These are phyloP conservation scores for Penicillium concentricum DNA, from an alignment of 2,329 filamentous ascomycete genomes.

Conservation along the genomic window DNA sequence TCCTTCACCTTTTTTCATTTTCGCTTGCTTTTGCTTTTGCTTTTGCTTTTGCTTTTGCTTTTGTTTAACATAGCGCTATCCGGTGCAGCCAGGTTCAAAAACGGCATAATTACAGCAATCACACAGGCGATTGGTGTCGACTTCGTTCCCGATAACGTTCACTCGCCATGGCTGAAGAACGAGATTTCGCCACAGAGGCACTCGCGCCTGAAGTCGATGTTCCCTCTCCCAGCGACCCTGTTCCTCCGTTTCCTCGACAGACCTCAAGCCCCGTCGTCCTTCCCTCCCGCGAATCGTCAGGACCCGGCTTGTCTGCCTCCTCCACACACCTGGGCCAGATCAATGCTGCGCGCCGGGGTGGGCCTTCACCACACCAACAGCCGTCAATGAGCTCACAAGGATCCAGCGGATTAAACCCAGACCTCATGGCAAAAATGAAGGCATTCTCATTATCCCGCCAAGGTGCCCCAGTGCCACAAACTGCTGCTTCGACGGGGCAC, in stretches of 20 bases:
- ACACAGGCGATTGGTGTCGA: slow-evolving; percentile 22
- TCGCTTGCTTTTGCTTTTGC: not conserved
- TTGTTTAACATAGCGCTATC: not conserved
- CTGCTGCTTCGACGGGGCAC: slow-evolving; percentile 34
- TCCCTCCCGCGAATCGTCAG: slow-evolving; percentile 22
- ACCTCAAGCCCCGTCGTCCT: slow-evolving; percentile 30
- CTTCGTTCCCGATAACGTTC: not conserved
- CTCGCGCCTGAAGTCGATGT: slow-evolving; percentile 26
- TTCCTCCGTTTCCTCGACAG: slow-evolving; percentile 12
- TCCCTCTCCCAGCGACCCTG: slow-evolving; percentile 48
- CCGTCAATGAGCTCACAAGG: slow-evolving; percentile 39
- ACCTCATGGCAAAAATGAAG: slow-evolving; percentile 68
- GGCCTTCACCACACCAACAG: slow-evolving; percentile 26
- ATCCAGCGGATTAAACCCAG: slow-evolving; percentile 57
- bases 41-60: not conserved
- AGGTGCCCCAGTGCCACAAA: slow-evolving; percentile 50
- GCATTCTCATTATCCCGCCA: slow-evolving; percentile 67
- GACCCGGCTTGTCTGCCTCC: slow-evolving; percentile 65
- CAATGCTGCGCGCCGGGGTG: slow-evolving; percentile 60
- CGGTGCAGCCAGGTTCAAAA: not conserved
- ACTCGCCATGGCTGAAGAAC: slow-evolving; percentile 14
- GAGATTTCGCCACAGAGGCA: slow-evolving; percentile 14
- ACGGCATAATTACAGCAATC: slow-evolving; percentile 17
- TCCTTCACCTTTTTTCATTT: not conserved
- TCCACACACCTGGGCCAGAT: slow-evolving; percentile 81